phyloP scores from a whole-genome alignment of 2,329 filamentous ascomycete genomes.

The Microdochium paspali region DNA sequence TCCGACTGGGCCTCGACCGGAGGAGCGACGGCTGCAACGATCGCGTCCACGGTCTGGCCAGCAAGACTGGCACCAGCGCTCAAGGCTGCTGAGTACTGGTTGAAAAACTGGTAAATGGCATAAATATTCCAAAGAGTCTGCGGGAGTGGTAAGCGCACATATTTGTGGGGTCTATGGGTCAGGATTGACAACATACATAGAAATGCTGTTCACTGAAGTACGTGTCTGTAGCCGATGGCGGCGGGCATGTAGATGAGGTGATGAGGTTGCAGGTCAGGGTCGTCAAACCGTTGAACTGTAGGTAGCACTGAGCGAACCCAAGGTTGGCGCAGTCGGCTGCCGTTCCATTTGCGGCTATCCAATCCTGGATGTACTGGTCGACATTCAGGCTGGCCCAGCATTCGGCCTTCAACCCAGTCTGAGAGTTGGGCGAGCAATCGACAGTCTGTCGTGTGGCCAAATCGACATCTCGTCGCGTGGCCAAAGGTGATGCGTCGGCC shows the following conservation, averaged over 20 bases:
- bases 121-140: slow-evolving; percentile 18
- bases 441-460: not conserved
- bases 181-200: slow-evolving; percentile 6
- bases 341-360: slow-evolving; percentile 14
- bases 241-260: slow-evolving; percentile 13
- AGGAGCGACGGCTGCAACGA: slow-evolving; percentile 14
- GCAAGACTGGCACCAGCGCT: slow-evolving; percentile 14
- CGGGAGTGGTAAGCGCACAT: not conserved
- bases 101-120: slow-evolving; percentile 17
- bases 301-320: slow-evolving; percentile 16
- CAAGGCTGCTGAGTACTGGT: slow-evolving; percentile 15
- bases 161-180: not conserved
- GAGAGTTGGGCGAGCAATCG: not conserved
- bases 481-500: not conserved
- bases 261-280: slow-evolving; percentile 15
- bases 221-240: slow-evolving; percentile 6
- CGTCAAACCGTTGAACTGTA: slow-evolving; percentile 15
- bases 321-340: slow-evolving; percentile 12
- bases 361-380: slow-evolving; percentile 13
- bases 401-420: slow-evolving; percentile 10
- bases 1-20: slow-evolving; percentile 8
- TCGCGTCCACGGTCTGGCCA: slow-evolving; percentile 13
- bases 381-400: slow-evolving; percentile 12
- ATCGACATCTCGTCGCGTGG: not conserved
- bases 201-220: slow-evolving; percentile 15